Percentiles rank a stretch among this genome's conserved stretches.
Evolutionary conservation across 495 filamentous ascomycete species (phyloP).

Genomic region (Emericellopsis terricola): DNA sequence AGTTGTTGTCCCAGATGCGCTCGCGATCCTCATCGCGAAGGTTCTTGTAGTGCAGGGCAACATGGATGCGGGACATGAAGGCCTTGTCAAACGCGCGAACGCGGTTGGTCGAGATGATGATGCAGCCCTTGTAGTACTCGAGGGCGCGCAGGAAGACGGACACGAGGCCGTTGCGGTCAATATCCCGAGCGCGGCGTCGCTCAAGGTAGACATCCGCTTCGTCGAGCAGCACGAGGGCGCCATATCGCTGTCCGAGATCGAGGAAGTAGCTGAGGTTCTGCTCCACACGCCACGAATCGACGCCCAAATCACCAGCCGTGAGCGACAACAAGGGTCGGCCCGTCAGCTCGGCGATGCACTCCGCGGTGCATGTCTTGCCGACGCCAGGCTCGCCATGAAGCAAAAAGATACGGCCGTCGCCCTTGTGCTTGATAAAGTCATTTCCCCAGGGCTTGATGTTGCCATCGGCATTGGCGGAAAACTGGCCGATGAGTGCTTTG

Average conservation of each 20-base stretch:
- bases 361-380: slow-evolving; percentile 30
- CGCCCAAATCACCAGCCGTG: slow-evolving; percentile 18
- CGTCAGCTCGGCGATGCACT: slow-evolving; percentile 21
- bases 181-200: slow-evolving; percentile 48
- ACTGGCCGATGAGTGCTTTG: slow-evolving; percentile 20
- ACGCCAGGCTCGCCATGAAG: slow-evolving; percentile 34
- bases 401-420: slow-evolving; percentile 30
- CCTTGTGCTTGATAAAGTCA: slow-evolving; percentile 28
- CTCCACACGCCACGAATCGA: slow-evolving; percentile 14
- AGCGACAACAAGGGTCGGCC: slow-evolving; percentile 18
- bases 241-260: slow-evolving; percentile 21
- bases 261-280: slow-evolving; percentile 20
- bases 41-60: slow-evolving; percentile 20
- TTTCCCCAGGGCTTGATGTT: slow-evolving; percentile 13
- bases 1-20: slow-evolving; percentile 20
- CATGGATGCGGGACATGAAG: slow-evolving; percentile 24
- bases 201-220: slow-evolving; percentile 36
- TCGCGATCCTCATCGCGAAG: slow-evolving; percentile 15
- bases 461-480: slow-evolving; percentile 15
- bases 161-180: slow-evolving; percentile 61
- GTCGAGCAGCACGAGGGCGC: slow-evolving; percentile 22
- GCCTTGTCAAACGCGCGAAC: slow-evolving; percentile 23
- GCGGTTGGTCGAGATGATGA: slow-evolving; percentile 26
- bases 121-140: slow-evolving; percentile 22
- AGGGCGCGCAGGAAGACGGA: slow-evolving; percentile 34